Evolutionary conservation across 306 rosid genomes (phyloP).

Genomic region (Rosa rugosa): DNA sequence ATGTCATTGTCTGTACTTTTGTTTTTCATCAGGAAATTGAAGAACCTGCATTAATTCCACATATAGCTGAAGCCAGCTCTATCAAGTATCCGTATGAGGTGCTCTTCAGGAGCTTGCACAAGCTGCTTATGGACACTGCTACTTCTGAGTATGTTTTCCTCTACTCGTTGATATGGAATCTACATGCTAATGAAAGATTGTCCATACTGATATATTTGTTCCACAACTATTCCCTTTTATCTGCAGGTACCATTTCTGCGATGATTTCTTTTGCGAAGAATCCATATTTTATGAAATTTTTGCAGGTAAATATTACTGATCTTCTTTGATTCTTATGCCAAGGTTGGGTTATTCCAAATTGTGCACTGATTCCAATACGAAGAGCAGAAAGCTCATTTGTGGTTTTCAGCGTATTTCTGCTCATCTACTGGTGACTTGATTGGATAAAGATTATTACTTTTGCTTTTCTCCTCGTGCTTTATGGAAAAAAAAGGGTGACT

Average conservation of each 20-base stretch:
- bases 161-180: constrained; percentile 24
- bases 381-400: constrained; percentile 1
- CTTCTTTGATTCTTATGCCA: constrained; percentile 5
- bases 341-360: not conserved
- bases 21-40: constrained; percentile 61
- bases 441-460: constrained; percentile 1
- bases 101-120: constrained; percentile 89
- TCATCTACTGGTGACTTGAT: constrained; percentile 19
- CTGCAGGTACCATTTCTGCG: constrained; percentile 78
- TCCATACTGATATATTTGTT: constrained; percentile 16
- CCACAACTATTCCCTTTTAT: constrained; percentile 27
- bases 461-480: not conserved
- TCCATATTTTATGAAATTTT: constrained; percentile 72
- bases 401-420: not conserved
- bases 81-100: constrained; percentile 81
- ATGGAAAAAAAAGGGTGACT: not conserved
- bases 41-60: constrained; percentile 88
- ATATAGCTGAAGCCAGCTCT: constrained; percentile 89
- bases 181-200: constrained; percentile 15
- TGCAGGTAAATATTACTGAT: constrained; percentile 49
- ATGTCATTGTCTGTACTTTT: constrained; percentile 22
- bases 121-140: constrained; percentile 88
- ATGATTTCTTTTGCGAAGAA: constrained; percentile 74
- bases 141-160: constrained; percentile 77
- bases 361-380: not conserved